Evolutionary conservation across 2,329 filamentous ascomycete genomes (phyloP), one percentile per base, ranked within the genome.

Genomic region (Seiridium unicorne): DNA sequence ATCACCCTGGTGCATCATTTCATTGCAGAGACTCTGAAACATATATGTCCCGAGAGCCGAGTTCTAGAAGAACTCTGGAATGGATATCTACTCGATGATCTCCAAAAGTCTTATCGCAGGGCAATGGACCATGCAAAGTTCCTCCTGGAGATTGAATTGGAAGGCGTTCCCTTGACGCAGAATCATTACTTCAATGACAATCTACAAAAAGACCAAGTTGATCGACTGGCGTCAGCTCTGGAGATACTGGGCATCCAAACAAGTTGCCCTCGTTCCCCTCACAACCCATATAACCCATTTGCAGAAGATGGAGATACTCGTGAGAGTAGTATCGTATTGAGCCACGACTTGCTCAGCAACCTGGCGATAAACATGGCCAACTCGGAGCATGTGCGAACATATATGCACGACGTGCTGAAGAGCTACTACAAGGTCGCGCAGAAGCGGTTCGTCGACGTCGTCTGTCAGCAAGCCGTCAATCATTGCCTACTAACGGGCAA

Each of bases 391-490:
- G 70, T 73, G 0, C 64, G 77, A 3, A 75, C 82, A 40, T 79
- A 86, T 8, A 81, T 90, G 4, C 84, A 89, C 59, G 82, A 90
- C 61, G 81, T 84, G 1, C 75, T 91, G 0, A 70, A 77, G 35
- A 77, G 81, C 1, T 91, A 88, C 70, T 90, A 91, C 74, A 79
- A 84, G 34, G 81, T 89, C 1, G 78, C 86, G 0, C 77, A 76
- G 10, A 83, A 84, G 66, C 81, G 86, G 0, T 89, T 91, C 60
- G 79, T 89, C 1, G 88, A 91, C 64, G 81, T 77, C 3, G 70
- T 92, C 1, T 86, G 79, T 66, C 80, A 81, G 62, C 87, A 90
- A 63, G 84, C 80, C 0, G 74, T 84, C 1, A 80, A 83, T 48
- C 73, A 86, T 65, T 77, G 78, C 62, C 72, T 86, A 1, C 63